These are phyloP conservation scores for Hyaloscypha bicolor DNA, from an alignment of 495 filamentous ascomycete genomes.

Conservation along the genomic window DNA sequence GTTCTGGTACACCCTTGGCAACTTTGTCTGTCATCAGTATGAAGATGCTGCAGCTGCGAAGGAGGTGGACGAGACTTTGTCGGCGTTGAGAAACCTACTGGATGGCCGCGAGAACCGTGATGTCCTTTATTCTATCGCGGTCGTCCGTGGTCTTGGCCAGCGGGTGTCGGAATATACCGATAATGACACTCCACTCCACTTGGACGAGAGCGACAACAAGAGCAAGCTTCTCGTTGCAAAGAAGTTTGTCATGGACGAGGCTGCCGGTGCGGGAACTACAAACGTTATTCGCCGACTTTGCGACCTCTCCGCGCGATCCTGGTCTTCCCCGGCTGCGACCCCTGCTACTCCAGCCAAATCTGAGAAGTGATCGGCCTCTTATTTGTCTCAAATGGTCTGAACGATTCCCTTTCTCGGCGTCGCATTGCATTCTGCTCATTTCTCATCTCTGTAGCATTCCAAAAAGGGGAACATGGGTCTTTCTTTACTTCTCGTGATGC, in stretches of 20 bases:
- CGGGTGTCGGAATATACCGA: slow-evolving; percentile 66
- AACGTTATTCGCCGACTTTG: slow-evolving; percentile 80
- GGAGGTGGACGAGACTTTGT: slow-evolving; percentile 65
- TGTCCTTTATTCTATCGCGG: slow-evolving; percentile 84
- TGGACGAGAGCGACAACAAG: slow-evolving; percentile 70
- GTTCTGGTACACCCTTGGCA: slow-evolving; percentile 79
- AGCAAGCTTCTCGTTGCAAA: slow-evolving; percentile 79
- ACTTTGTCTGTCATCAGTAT: slow-evolving; percentile 69
- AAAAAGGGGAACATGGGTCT: slow-evolving; percentile 22
- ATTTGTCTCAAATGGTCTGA: slow-evolving; percentile 8
- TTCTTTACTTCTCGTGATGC: slow-evolving; percentile 12
- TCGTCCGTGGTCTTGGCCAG: slow-evolving; percentile 72
- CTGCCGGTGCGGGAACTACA: slow-evolving; percentile 68
- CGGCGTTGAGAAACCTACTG: slow-evolving; percentile 64
- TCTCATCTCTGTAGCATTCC: slow-evolving; percentile 22
- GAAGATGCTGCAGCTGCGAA: slow-evolving; percentile 57
- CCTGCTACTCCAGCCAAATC: not conserved
- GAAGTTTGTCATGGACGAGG: slow-evolving; percentile 78
- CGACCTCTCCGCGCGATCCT: slow-evolving; percentile 57
- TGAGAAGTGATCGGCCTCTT: slow-evolving; percentile 18
- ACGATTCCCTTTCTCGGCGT: slow-evolving; percentile 24
- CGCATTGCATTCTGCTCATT: slow-evolving; percentile 24
- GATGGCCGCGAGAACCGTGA: slow-evolving; percentile 87
- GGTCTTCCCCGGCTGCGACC: slow-evolving; percentile 13
- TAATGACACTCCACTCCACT: slow-evolving; percentile 56